Evolutionary conservation across 495 filamentous ascomycete genomes (phyloP), one percentile per base, ranked within the genome.

Genomic region (Aspergillus coremiiformis): DNA sequence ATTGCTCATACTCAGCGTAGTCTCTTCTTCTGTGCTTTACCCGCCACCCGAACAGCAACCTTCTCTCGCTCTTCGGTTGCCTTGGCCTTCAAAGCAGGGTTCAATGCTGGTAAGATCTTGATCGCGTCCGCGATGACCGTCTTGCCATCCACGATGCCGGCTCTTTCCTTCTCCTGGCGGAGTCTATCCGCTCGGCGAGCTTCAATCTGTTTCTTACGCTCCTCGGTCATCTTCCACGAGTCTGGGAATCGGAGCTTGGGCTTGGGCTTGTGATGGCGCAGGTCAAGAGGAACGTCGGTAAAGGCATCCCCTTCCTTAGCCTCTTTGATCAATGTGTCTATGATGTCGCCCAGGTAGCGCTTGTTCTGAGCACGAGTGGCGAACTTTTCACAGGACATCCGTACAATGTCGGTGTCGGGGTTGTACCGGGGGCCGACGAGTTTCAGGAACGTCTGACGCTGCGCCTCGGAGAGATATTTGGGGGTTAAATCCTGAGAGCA

Each of bases 331-430:
- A 99, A 70, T 17, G 73, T 78, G 27, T 84, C 74, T 49, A 99
- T 78, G 27, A 86, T 44, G 54, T 96, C 89, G 35, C 82, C 85
- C 26, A 99, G 78, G 60, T 91, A 95, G 6, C 90, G 84, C 74
- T 97, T 99, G 73, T 99, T 99, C 73, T 96, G 92, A 11, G 90
- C 90, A 57, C 85, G 84, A 30, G 87, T 84, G 63, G 84, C 78
- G 62, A 89, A 95, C 66, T 84, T 83, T 69, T 97, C 93, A 70
- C 87, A 89, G 59, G 85, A 88, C 80, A 99, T 95, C 69, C 85
- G 87, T 42, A 95, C 78, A 57, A 89, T 77, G 55, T 89, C 84
- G 51, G 79, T 93, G 47, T 84, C 76, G 2, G 90, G 92, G 71
- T 99, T 93, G 78, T 90, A 97, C 55, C 93, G 84, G n/a, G 81